Evolutionary conservation across 345 rosid species (phyloP).

Genomic region (Gynandropsis gynandra): DNA sequence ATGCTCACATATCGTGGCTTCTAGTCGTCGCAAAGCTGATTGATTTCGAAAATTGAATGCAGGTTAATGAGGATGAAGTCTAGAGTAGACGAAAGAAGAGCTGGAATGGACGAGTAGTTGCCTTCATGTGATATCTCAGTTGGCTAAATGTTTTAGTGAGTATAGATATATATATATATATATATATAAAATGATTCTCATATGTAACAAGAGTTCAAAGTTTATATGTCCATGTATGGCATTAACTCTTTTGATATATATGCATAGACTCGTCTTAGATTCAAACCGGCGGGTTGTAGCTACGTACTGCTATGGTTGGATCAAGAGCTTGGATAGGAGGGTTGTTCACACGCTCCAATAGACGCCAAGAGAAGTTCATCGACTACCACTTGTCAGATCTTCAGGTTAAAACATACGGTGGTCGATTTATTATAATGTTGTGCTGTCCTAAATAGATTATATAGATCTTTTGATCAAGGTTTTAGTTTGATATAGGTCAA

Average conservation of each 20-base stretch:
- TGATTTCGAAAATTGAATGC: conserved; percentile 26
- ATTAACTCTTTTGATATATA: not conserved
- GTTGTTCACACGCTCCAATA: conserved; percentile 56
- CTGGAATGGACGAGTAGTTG: conserved; percentile 66
- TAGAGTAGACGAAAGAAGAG: conserved; percentile 66
- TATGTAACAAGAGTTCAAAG: too few relatives aligned
- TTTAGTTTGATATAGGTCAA: too few relatives aligned
- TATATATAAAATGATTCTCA: too few relatives aligned
- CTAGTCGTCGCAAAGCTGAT: not conserved
- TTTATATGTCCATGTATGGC: too few relatives aligned
- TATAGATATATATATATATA: conserved; percentile 20
- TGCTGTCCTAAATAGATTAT: too few relatives aligned
- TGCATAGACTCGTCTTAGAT: not conserved
- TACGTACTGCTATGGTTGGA: conserved; percentile 94
- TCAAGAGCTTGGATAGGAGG: conserved; percentile 91
- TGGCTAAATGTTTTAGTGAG: conserved; percentile 72
- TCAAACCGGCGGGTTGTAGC: conserved; percentile 45
- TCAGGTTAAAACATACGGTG: conserved; percentile 43
- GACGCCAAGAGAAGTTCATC: conserved; percentile 44
- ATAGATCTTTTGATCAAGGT: too few relatives aligned
- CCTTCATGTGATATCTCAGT: conserved; percentile 47
- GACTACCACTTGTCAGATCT: conserved; percentile 54
- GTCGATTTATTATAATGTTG: too few relatives aligned
- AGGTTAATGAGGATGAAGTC: conserved; percentile 90
- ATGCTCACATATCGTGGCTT: too few relatives aligned